Evolutionary conservation across 2,329 filamentous ascomycete species (phyloP).

Genomic region (Fusarium mexicanum): DNA sequence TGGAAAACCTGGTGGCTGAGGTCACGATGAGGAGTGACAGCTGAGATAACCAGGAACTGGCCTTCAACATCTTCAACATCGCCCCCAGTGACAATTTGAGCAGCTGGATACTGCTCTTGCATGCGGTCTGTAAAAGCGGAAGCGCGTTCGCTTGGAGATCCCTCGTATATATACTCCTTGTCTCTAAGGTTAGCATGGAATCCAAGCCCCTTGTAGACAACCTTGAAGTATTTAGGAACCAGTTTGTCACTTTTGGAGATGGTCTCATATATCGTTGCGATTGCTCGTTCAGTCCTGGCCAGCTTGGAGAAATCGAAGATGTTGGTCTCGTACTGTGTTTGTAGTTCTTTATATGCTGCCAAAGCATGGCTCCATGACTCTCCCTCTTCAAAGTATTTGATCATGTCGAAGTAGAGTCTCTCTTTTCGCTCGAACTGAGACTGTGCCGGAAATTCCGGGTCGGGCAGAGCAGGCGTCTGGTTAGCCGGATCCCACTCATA

Average conservation of each 20-base stretch:
- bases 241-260: conserved; percentile 83
- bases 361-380: conserved; percentile 92
- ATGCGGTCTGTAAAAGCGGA: conserved; percentile 89
- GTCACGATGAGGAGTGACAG: conserved; percentile 84
- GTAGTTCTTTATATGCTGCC: conserved; percentile 88
- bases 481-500: conserved; percentile 88
- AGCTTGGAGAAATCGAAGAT: conserved; percentile 92
- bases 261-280: conserved; percentile 90
- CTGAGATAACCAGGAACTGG: conserved; percentile 85
- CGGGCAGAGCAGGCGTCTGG: conserved; percentile 71
- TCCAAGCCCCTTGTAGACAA: conserved; percentile 87
- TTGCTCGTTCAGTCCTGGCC: conserved; percentile 86
- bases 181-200: conserved; percentile 84
- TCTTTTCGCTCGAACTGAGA: conserved; percentile 93
- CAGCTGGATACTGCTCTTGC: conserved; percentile 88
- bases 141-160: conserved; percentile 77
- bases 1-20: conserved; percentile 86
- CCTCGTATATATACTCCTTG: conserved; percentile 94
- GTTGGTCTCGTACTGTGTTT: conserved; percentile 89
- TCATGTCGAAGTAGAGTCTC: conserved; percentile 91
- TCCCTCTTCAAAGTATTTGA: conserved; percentile 94
- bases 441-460: conserved; percentile 83
- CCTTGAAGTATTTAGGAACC: conserved; percentile 88
- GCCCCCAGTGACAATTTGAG: conserved; percentile 78
- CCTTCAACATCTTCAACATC: conserved; percentile 85